A percentile compares a stretch with the other conserved stretches of the same genome.
phyloP scores from a whole-genome alignment of 2,329 filamentous ascomycete genomes.

The Epicoccum sorghinum region DNA sequence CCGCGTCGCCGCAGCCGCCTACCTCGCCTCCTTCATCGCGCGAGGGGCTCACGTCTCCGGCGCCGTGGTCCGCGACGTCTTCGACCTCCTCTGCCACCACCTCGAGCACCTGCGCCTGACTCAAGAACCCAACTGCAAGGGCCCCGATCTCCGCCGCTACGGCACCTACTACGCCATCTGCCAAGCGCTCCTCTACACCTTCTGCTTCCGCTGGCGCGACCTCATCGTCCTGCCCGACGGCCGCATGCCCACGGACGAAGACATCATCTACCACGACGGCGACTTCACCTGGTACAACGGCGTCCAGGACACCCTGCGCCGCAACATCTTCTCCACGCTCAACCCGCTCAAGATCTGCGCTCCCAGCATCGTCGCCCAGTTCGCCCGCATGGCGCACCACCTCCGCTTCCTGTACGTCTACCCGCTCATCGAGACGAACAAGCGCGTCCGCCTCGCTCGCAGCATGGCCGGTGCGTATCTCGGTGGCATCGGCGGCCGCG shows the following conservation, averaged over 20 bases:
- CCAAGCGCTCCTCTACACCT: slow-evolving; percentile 92
- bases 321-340: slow-evolving; percentile 83
- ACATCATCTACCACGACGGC: slow-evolving; percentile 68
- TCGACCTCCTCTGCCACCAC: slow-evolving; percentile 77
- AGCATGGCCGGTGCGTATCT: slow-evolving; percentile 64
- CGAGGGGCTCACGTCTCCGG: slow-evolving; percentile 81
- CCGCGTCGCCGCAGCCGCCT: slow-evolving; percentile 85
- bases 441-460: slow-evolving; percentile 80
- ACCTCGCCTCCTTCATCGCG: slow-evolving; percentile 92
- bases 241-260: slow-evolving; percentile 45
- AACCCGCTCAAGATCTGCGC: slow-evolving; percentile 97
- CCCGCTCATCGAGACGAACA: slow-evolving; percentile 87
- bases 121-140: slow-evolving; percentile 76
- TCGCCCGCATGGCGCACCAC: slow-evolving; percentile 84
- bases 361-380: slow-evolving; percentile 86
- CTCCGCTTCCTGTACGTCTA: slow-evolving; percentile 90
- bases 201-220: slow-evolving; percentile 97
- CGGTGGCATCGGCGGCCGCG: slow-evolving; percentile 55
- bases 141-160: slow-evolving; percentile 84
- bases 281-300: slow-evolving; percentile 80
- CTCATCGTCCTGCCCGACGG: slow-evolving; percentile 68
- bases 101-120: slow-evolving; percentile 75
- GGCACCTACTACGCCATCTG: slow-evolving; percentile 84
- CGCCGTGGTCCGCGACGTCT: slow-evolving; percentile 79
- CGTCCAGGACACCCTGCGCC: slow-evolving; percentile 74